Evolutionary conservation across 352 stramenopile genomes (phyloP).

Genomic region (Globisporangium cederbergense): DNA sequence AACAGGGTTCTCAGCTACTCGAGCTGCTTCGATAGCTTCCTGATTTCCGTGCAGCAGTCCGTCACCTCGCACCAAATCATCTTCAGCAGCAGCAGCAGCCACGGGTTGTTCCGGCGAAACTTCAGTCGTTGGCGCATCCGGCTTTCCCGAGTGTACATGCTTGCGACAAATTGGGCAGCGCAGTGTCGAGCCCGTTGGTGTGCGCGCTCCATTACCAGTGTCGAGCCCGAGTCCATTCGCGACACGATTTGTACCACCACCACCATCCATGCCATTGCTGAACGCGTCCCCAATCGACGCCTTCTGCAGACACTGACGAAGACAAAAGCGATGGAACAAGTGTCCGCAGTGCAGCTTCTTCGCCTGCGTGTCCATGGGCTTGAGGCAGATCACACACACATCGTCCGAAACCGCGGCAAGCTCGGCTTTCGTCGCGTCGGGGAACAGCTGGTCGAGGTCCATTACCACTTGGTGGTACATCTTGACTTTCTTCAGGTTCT

Average conservation of each 20-base stretch:
- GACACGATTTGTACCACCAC: conserved; percentile 17
- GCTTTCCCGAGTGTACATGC: conserved; percentile 46
- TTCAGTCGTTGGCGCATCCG: conserved; percentile 13
- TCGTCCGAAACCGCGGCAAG: conserved; percentile 59
- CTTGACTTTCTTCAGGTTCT: conserved; percentile 66
- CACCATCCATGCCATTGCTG: conserved; percentile 15
- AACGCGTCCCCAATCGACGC: conserved; percentile 60
- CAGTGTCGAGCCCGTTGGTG: conserved; percentile 26
- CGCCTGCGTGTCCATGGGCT: conserved; percentile 58
- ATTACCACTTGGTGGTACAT: conserved; percentile 70
- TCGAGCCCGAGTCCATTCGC: conserved; percentile 37
- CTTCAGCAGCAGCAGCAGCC: background rate
- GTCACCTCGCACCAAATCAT: background rate
- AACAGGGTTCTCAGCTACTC: background rate
- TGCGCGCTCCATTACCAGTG: conserved; percentile 9
- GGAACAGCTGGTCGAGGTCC: conserved; percentile 64
- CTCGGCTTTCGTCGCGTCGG: conserved; percentile 49
- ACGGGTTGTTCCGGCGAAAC: background rate
- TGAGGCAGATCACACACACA: conserved; percentile 81
- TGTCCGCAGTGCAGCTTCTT: conserved; percentile 77
- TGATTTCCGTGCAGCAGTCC: conserved; percentile 3
- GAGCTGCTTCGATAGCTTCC: background rate
- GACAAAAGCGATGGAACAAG: conserved; percentile 68
- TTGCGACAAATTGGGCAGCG: conserved; percentile 66
- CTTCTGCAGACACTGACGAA: conserved; percentile 74